These are phyloP conservation scores for Pistacia atlantica DNA, from an alignment of 345 rosid genomes.

Conservation along the genomic window DNA sequence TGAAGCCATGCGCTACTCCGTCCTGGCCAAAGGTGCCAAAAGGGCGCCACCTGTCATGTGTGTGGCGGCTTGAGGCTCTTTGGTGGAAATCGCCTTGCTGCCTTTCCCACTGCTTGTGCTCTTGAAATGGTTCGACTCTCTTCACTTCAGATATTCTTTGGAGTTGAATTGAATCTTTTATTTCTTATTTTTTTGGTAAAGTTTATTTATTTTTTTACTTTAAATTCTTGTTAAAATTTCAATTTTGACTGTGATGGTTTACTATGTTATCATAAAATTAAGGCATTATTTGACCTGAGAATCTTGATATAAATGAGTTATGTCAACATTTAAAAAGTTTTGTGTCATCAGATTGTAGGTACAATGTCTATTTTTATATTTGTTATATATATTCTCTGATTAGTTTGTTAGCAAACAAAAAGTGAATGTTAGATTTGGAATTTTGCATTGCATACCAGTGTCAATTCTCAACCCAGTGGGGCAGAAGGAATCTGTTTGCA, in stretches of 20 bases:
- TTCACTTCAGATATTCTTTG: neutral
- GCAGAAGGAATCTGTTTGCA: neutral
- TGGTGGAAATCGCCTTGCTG: conserved; percentile 77
- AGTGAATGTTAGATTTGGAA: neutral
- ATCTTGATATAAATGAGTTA: neutral
- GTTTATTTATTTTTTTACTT: neutral
- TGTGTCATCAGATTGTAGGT: neutral
- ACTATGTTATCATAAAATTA: neutral
- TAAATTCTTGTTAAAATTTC: neutral
- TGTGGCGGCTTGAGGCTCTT: conserved; percentile 84
- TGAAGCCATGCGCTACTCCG: conserved; percentile 96
- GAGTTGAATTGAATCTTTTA: neutral
- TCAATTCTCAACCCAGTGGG: neutral
- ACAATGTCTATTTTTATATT: neutral
- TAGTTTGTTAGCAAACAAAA: neutral
- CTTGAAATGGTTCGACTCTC: conserved; percentile 79
- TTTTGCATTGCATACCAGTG: neutral
- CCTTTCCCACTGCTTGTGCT: conserved; percentile 96
- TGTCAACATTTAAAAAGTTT: neutral
- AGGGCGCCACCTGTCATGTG: conserved; percentile 98
- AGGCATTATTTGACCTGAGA: neutral
- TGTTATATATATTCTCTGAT: neutral
- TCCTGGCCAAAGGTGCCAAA: conserved; percentile 78
- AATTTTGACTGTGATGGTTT: neutral
- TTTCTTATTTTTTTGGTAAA: neutral